phyloP scores from a whole-genome alignment of 2,329 filamentous ascomycete genomes.

The Nigrograna mackinnonii region DNA sequence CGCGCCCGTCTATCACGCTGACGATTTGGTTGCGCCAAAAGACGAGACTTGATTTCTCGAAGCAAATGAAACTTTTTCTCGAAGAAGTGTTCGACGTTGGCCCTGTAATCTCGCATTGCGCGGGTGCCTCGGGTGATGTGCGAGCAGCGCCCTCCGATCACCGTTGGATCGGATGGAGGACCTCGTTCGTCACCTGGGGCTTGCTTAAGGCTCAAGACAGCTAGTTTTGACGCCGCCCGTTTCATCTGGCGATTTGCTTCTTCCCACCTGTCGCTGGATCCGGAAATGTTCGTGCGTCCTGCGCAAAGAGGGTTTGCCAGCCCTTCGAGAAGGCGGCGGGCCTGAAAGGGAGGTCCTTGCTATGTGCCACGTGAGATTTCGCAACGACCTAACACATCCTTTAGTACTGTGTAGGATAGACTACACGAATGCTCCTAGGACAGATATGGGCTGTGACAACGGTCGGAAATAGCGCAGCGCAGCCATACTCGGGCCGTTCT shows the following conservation, averaged over 20 bases:
- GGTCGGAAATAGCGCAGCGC: conserved; percentile 12
- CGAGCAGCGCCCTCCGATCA: conserved; percentile 29
- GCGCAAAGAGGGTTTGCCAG: conserved; percentile 2
- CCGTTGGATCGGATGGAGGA: conserved; percentile 35
- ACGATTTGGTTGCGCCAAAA: too few relatives aligned
- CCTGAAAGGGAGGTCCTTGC: conserved; percentile 10
- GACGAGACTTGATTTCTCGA: conserved; percentile 14
- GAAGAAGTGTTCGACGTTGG: conserved; percentile 9
- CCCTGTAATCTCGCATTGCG: conserved; percentile 20
- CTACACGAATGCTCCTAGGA: too few relatives aligned
- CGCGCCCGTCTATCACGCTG: not conserved
- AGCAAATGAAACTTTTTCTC: conserved; percentile 25
- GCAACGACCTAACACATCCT: too few relatives aligned
- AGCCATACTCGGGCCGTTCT: too few relatives aligned
- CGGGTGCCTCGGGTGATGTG: conserved; percentile 18
- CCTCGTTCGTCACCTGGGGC: conserved; percentile 9
- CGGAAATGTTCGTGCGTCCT: not conserved
- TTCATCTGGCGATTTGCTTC: conserved; percentile 30
- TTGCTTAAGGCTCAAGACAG: not conserved
- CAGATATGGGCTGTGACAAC: too few relatives aligned
- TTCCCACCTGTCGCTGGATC: not conserved
- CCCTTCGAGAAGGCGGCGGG: conserved; percentile 20
- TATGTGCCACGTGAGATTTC: conserved; percentile 18
- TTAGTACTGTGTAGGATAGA: too few relatives aligned
- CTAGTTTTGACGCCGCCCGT: conserved; percentile 28